Evolutionary conservation across 2,329 filamentous ascomycete genomes (phyloP).

Genomic region (Dactylellina drechsleri): DNA sequence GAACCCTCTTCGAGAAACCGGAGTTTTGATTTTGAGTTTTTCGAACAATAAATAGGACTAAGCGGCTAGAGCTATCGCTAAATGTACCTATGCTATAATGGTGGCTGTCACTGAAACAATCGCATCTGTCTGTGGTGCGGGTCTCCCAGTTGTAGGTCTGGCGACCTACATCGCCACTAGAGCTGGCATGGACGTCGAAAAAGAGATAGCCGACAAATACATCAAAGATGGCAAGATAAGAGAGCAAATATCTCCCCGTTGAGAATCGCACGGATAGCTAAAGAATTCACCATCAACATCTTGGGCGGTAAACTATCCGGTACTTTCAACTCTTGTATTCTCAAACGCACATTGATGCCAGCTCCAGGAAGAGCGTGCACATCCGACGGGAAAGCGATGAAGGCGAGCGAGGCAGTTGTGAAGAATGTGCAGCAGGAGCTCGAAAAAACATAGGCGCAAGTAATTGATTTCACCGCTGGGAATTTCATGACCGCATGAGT

Average conservation of each 20-base stretch:
- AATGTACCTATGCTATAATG: background rate
- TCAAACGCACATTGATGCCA: background rate
- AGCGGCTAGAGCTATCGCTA: background rate
- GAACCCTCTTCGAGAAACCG: background rate
- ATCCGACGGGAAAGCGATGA: background rate
- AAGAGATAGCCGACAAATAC: background rate
- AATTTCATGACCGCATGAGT: constrained; percentile 6
- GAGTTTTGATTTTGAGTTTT: background rate
- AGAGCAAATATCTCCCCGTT: background rate
- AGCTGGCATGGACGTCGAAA: constrained; percentile 3
- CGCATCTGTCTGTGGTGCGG: background rate
- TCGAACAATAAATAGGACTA: background rate
- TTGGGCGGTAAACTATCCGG: background rate
- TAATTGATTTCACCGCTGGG: background rate
- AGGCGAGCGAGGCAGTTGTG: background rate
- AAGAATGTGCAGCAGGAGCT: background rate
- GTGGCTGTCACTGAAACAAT: background rate
- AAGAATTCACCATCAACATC: constrained; percentile 4
- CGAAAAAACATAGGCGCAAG: background rate
- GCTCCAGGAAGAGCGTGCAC: background rate
- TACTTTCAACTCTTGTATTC: background rate
- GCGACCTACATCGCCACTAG: background rate
- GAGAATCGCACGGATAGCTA: background rate
- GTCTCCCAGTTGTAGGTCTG: background rate
- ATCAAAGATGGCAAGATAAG: constrained; percentile 1